phyloP scores from a whole-genome alignment of 1,139 yeast species.

The Suhomyces maxii region DNA sequence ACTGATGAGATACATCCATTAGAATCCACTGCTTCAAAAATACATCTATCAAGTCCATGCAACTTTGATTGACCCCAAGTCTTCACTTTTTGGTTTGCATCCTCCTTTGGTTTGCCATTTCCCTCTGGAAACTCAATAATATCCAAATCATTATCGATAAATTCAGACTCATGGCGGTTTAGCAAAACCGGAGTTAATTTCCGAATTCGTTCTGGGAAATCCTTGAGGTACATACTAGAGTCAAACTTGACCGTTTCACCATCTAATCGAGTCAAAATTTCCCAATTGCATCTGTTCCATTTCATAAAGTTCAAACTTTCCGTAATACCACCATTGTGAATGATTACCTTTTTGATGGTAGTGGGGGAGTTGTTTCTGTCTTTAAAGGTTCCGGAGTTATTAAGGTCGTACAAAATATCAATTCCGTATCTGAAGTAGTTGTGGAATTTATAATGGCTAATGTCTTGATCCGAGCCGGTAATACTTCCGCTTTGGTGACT shows the following conservation, averaged over 20 bases:
- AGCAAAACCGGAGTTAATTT: constrained; percentile 43
- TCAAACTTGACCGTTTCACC: constrained; percentile 18
- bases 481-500: constrained; percentile 2
- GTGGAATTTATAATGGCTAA: constrained; percentile 45
- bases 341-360: constrained; percentile 40
- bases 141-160: constrained; percentile 40
- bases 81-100: constrained; percentile 14
- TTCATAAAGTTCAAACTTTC: constrained; percentile 50
- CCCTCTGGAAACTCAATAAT: constrained; percentile 24
- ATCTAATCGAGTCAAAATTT: constrained; percentile 15
- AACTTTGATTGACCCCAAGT: constrained; percentile 58
- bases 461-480: constrained; percentile 12
- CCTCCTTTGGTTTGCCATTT: neutral
- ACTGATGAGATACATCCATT: constrained; percentile 36
- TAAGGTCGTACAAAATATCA: constrained; percentile 51
- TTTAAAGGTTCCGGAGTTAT: constrained; percentile 18
- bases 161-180: constrained; percentile 52
- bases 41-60: constrained; percentile 45
- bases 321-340: constrained; percentile 53
- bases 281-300: constrained; percentile 51
- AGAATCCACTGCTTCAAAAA: constrained; percentile 55
- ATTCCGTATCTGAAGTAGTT: constrained; percentile 56
- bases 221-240: constrained; percentile 34
- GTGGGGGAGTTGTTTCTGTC: constrained; percentile 22
- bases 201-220: constrained; percentile 28